Evolutionary conservation across 164 flowering plant genomes (phyloP), one percentile per base, ranked within the genome.

Genomic region (Malania oleifera): DNA sequence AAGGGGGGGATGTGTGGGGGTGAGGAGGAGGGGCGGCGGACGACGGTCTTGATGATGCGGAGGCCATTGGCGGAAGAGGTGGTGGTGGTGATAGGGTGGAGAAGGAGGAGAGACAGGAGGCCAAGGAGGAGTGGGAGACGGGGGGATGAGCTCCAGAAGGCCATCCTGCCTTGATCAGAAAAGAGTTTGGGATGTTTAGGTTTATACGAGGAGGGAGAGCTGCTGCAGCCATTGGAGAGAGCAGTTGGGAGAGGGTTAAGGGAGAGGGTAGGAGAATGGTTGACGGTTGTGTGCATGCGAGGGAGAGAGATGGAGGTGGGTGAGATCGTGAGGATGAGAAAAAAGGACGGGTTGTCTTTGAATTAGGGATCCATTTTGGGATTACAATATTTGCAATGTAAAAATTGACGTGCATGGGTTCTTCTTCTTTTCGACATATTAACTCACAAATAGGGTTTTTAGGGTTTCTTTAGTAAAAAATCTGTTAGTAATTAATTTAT

Each of bases 51-150:
- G 47, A 53, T 31, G 27, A 76, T 49, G 23, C 72, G 80, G 61
- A 70, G 48, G 55, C 43, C 75, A 60, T 39, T 27, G 59, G 62
- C 25, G 23, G 26, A 15, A 38, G 60, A 7, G 15, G 46, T 35
- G 60, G 44, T 20, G 54, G 54, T 23, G 61, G 63, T 22, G 59
- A 66, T 17, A 50, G 71, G 14, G 63, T 41, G 38, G 57, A 25
- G 63, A 71, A 23, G 60, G 65, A 68, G 56, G 67, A 72, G 59
- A 57, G 77, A 67, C 73, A 77, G 84, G 89, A 75, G 81, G 82
- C 78, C 77, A 17, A 44, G 5, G 37, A 68, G 60, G 65, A 68
- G 69, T 25, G 66, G 69, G 31, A 45, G 31, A 37, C 49, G 49
- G 41, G 50, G 65, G 48, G 57, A 28, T 17, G 47, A 56, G 59